phyloP scores from a whole-genome alignment of 805 yeast species.

The Suhomyces emberorum region DNA sequence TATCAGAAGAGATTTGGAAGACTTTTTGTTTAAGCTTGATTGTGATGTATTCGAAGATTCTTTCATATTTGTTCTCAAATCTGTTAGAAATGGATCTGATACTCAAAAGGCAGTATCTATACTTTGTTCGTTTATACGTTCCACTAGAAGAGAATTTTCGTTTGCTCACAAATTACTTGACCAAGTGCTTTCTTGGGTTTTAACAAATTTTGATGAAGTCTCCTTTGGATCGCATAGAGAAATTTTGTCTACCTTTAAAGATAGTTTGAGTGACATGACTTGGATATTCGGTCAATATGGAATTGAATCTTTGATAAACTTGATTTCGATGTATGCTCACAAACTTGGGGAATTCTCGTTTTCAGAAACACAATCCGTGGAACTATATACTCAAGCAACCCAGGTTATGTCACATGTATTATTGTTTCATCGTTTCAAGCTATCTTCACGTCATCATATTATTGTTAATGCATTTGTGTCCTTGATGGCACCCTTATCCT shows the following conservation, averaged over 20 bases:
- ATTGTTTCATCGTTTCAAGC: slow-evolving; percentile 64
- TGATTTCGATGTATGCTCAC: slow-evolving; percentile 27
- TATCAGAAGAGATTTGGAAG: background rate
- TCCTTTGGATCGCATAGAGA: background rate
- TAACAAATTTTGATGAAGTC: background rate
- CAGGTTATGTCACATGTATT: slow-evolving; percentile 58
- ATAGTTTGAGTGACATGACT: slow-evolving; percentile 44
- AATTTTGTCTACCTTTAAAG: slow-evolving; percentile 29
- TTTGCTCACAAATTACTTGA: slow-evolving; percentile 14
- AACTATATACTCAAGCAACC: slow-evolving; percentile 37
- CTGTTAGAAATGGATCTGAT: slow-evolving; percentile 7
- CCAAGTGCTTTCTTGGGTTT: background rate
- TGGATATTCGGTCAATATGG: slow-evolving; percentile 67
- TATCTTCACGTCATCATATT: slow-evolving; percentile 72
- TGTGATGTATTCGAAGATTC: slow-evolving; percentile 10
- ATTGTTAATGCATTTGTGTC: slow-evolving; percentile 47
- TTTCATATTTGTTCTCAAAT: slow-evolving; percentile 13
- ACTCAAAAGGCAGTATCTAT: slow-evolving; percentile 6
- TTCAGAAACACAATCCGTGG: slow-evolving; percentile 13
- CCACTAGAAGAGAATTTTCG: slow-evolving; percentile 20
- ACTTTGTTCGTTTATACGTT: slow-evolving; percentile 14
- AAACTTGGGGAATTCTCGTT: slow-evolving; percentile 2
- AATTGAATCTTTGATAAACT: slow-evolving; percentile 51
- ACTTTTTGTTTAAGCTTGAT: slow-evolving; percentile 1
- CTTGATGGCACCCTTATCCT: slow-evolving; percentile 46